Evolutionary conservation across 1,139 yeast genomes (phyloP), one percentile per base, ranked within the genome.

Genomic region (Protomyces gravidus): DNA sequence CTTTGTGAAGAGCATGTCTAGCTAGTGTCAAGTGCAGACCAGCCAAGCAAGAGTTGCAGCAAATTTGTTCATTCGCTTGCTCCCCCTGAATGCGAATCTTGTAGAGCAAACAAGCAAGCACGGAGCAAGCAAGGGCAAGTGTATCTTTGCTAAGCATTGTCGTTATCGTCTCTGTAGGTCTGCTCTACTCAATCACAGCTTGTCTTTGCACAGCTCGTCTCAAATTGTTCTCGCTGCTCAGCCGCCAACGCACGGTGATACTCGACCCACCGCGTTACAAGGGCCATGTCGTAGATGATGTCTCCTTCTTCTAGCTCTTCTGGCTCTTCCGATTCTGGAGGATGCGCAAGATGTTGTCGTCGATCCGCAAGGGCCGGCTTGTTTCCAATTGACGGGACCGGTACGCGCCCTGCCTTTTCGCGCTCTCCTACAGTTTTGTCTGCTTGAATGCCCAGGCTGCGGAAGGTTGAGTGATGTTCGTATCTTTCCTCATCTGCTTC

Each of bases 211-310:
- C 42, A 36, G 42, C 3, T 13, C 13, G 42, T 23, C 17, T 36
- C 21, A 15, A 36, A 36, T 36, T 36, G 42, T n/a, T 36, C 21
- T 13, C 42, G 42, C 23, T 36, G 42, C 17, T 36, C 42, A 19
- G 15, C 42, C 7, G 42, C 42, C 21, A 36, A 17, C 42, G 42
- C 42, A n/a, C 42, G 42, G 19, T 36, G 42, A 15, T 36, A 36
- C 23, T n/a, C 42, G 11, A 36, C 42, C 42, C 42, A 36, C 9
- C 42, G 42, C 23, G 42, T 36, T 13, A 48, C 52, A 45, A 19
- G 5, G 25, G 15, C 40, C 36, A 15, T 27, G 30, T 25, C 23
- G 25, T 32, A 48, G 15, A 19, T 11, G 13, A 9, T 11, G 39
- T 6, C 39, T 7, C 17, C 42, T 39, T 6, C 39, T 7, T 36